Evolutionary conservation across 371 early-diverging fungal species (phyloP), one percentile per base, ranked within the genome.

Genomic region (Homolaphlyctis polyrhiza): DNA sequence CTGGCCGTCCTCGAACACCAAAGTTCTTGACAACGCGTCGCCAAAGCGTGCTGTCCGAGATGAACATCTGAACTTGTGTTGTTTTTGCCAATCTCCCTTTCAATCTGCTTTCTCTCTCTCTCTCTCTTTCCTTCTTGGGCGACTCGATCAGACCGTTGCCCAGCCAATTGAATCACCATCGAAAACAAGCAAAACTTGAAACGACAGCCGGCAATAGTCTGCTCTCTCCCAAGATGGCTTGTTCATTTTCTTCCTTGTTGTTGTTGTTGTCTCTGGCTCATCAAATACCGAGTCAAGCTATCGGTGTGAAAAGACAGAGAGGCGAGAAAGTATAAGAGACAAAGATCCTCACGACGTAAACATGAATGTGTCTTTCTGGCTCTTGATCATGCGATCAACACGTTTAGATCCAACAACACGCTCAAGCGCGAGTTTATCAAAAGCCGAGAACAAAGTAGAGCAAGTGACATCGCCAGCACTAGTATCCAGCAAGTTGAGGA

Each of bases 391-490:
- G 69, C 87, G 86, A 14, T 79, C 72, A 3, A 86, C 87, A 27
- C 93, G 78, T 11, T 80, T 79, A 1, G 86, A 84, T 28, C 98
- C 98, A 0, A 95, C 92, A 64, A 96, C 80, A 23, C 97, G 81
- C 78, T 97, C 96, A 32, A 96, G 64, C 66, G 86, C 85, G 61
- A 96, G 71, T 65, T 85, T 77, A 66, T 97, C 98, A 67, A 88
- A 96, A 50, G 84, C 86, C 0, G 91, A 84, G 68, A 89, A 95
- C 59, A 94, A 67, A 0, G 86, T 86, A 1, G 86, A 84, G 59
- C 69, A 70, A 23, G 57, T 57, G 25, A 57, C 60, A 1, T 61
- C 71, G 8, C 34, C 66, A 11, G 50, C 66, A 16, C 23, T 34
- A 21, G 6, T 35, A 1, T 76, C 78, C 13, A 79, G 32, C 48